A percentile compares a stretch with the other conserved stretches of the same genome.
phyloP scores from a whole-genome alignment of 495 filamentous ascomycete species.

The Chaetomium cochliodes region DNA sequence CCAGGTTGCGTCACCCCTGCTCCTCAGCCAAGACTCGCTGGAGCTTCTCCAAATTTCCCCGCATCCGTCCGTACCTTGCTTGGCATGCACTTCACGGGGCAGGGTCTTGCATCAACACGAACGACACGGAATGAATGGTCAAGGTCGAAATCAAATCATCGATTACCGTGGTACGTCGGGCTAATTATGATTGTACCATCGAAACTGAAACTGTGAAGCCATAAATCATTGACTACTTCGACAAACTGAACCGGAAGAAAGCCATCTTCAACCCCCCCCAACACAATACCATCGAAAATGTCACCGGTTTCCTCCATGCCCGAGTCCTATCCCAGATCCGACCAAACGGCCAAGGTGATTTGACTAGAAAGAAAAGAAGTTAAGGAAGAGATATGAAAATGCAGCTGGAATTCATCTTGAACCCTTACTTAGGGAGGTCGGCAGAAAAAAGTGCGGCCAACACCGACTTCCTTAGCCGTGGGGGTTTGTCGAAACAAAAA shows the following conservation, averaged over 20 bases:
- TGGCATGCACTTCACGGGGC: constrained; percentile 21
- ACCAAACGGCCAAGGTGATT: neutral
- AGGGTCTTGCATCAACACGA: neutral
- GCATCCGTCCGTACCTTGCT: constrained; percentile 12
- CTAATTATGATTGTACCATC: neutral
- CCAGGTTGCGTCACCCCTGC: neutral
- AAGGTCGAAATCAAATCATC: neutral
- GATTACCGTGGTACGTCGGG: neutral
- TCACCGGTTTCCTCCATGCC: neutral
- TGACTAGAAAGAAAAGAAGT: neutral
- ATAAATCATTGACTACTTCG: neutral
- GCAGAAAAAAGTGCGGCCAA: neutral
- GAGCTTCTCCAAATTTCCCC: constrained; percentile 26
- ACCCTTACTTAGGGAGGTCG: too few relatives aligned
- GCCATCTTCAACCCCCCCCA: neutral
- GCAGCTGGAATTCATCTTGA: too few relatives aligned
- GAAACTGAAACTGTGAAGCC: neutral
- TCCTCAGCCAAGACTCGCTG: constrained; percentile 3
- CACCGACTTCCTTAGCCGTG: neutral
- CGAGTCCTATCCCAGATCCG: neutral
- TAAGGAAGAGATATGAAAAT: neutral
- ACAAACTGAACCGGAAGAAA: neutral
- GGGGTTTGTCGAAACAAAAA: neutral
- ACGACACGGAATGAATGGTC: constrained; percentile 8
- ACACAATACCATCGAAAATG: neutral